Evolutionary conservation across 2,329 filamentous ascomycete genomes (phyloP).

Genomic region (Fusarium sp.): DNA sequence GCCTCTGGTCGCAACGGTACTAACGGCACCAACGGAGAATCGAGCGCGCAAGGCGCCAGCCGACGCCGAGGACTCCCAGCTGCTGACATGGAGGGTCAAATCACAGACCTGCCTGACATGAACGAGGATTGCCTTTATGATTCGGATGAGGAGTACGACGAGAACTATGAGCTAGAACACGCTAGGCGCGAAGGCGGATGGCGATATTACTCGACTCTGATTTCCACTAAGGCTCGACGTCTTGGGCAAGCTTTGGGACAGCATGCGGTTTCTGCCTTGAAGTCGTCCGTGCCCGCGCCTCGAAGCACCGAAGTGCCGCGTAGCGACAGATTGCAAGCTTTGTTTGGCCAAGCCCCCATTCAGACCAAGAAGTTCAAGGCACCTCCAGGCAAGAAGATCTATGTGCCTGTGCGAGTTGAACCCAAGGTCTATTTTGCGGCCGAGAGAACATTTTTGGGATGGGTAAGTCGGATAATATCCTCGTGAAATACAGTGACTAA

Average conservation of each 20-base stretch:
- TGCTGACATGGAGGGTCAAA: conserved; percentile 84
- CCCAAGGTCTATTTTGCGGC: conserved; percentile 98
- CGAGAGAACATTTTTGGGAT: conserved; percentile 94
- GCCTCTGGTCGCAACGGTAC: conserved; percentile 25
- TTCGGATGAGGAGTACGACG: conserved; percentile 81
- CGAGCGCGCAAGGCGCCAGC: conserved; percentile 53
- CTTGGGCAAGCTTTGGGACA: conserved; percentile 59
- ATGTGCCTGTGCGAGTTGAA: conserved; percentile 94
- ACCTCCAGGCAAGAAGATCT: conserved; percentile 88
- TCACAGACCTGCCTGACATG: conserved; percentile 69
- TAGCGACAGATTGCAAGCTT: conserved; percentile 64
- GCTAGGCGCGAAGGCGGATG: conserved; percentile 81
- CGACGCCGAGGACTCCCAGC: conserved; percentile 58
- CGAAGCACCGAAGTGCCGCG: conserved; percentile 68
- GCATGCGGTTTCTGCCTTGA: conserved; percentile 59
- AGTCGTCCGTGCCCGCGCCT: conserved; percentile 67
- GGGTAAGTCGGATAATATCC: conserved; percentile 68
- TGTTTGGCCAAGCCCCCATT: conserved; percentile 68
- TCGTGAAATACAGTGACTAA: conserved; percentile 2
- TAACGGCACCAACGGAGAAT: conserved; percentile 52
- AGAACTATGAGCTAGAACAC: conserved; percentile 80
- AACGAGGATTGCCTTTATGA: conserved; percentile 91
- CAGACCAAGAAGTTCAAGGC: conserved; percentile 74
- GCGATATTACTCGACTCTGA: conserved; percentile 75
- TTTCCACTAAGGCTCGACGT: conserved; percentile 59